These are phyloP conservation scores for Papiliotrema laurentii DNA, from an alignment of 1,284 basidiomycete genomes.

Conservation along the genomic window DNA sequence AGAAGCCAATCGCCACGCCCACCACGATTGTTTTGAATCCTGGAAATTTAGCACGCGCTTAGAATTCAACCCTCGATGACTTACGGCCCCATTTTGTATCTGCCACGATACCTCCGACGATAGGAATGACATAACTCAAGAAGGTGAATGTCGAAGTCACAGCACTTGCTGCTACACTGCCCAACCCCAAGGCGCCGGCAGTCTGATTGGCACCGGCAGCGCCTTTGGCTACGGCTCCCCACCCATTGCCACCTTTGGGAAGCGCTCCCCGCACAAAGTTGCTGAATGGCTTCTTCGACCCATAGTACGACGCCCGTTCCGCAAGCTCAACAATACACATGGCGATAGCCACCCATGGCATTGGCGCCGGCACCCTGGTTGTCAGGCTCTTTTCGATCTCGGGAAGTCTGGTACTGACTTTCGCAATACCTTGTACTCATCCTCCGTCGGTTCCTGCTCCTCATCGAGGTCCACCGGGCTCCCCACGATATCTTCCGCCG, in stretches of 20 bases:
- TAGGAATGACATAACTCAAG: conserved; percentile 36
- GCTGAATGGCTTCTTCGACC: conserved; percentile 16
- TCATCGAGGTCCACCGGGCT: conserved; percentile 2
- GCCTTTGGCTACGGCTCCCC: conserved; percentile 67
- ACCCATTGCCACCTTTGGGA: conserved; percentile 57
- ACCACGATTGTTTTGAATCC: conserved; percentile 66
- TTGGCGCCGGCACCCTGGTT: conserved; percentile 7
- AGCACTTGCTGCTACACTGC: conserved; percentile 25
- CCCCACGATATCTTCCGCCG: too few relatives aligned
- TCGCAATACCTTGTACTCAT: conserved; percentile 6
- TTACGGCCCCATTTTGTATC: conserved; percentile 60
- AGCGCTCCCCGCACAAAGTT: conserved; percentile 50
- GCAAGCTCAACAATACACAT: conserved; percentile 16
- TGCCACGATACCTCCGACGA: conserved; percentile 57
- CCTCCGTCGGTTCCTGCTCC: conserved; percentile 7
- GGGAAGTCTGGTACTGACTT: conserved; percentile 1
- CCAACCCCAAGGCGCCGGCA: conserved; percentile 54
- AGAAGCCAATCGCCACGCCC: conserved; percentile 35
- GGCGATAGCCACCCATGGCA: conserved; percentile 9
- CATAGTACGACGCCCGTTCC: conserved; percentile 17
- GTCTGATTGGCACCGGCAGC: conserved; percentile 55
- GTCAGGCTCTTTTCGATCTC: not conserved
- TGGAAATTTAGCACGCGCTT: not conserved
- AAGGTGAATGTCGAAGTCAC: conserved; percentile 34
- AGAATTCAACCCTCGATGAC: too few relatives aligned